Evolutionary conservation across 805 yeast genomes (phyloP).

Genomic region (Candida dendrica): DNA sequence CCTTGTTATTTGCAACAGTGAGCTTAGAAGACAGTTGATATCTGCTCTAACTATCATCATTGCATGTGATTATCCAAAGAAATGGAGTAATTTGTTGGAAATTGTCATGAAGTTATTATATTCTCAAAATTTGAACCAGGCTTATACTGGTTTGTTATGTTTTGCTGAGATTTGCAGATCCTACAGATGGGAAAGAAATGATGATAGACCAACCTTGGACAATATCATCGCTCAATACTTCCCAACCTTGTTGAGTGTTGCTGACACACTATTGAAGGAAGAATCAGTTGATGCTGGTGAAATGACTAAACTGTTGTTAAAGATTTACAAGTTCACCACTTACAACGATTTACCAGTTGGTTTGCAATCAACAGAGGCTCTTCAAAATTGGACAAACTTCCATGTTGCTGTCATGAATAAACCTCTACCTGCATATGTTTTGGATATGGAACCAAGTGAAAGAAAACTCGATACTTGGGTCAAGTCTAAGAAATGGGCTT

Average conservation of each 20-base stretch:
- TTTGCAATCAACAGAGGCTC: constrained; percentile 44
- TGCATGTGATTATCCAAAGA: constrained; percentile 38
- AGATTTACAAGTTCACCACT: constrained; percentile 72
- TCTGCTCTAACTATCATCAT: constrained; percentile 50
- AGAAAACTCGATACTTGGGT: constrained; percentile 52
- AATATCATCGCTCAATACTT: constrained; percentile 47
- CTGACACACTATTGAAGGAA: constrained; percentile 41
- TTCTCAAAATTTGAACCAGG: constrained; percentile 32
- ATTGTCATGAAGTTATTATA: constrained; percentile 38
- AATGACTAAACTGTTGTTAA: constrained; percentile 65
- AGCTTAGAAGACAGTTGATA: constrained; percentile 34
- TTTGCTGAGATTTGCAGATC: constrained; percentile 63
- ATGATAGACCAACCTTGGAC: constrained; percentile 46
- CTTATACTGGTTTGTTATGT: constrained; percentile 63
- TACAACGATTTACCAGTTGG: constrained; percentile 64
- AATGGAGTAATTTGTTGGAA: constrained; percentile 51
- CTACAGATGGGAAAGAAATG: constrained; percentile 65
- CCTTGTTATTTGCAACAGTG: constrained; percentile 40
- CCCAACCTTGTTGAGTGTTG: constrained; percentile 62
- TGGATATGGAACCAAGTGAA: constrained; percentile 45
- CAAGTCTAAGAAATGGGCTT: constrained; percentile 85
- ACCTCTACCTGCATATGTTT: constrained; percentile 46
- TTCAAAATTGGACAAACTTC: constrained; percentile 68
- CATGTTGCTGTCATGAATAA: constrained; percentile 62
- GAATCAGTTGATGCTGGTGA: constrained; percentile 50